Evolutionary conservation across 1,284 basidiomycete species (phyloP).

Genomic region (Lignosus rhinocerotis): DNA sequence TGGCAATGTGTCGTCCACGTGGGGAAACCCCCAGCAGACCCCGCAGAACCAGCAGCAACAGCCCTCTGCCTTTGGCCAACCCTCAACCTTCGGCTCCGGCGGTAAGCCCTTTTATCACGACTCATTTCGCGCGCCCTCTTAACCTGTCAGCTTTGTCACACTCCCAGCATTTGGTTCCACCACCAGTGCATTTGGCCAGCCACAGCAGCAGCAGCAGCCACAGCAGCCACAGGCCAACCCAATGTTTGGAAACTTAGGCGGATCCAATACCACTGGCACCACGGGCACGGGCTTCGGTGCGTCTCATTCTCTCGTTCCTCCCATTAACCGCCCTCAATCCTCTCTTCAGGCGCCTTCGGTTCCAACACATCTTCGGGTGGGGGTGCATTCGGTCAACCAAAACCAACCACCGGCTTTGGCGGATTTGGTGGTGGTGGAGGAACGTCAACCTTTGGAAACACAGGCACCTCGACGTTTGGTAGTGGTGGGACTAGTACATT

Average conservation of each 20-base stretch:
- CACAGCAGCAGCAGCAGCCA: slow-evolving; percentile 34
- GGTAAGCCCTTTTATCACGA: slow-evolving; percentile 37
- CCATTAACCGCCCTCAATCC: background rate
- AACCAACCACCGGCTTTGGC: slow-evolving; percentile 70
- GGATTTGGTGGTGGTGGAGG: slow-evolving; percentile 55
- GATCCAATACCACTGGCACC: slow-evolving; percentile 37
- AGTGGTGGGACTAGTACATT: slow-evolving; percentile 32
- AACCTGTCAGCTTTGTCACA: slow-evolving; percentile 27
- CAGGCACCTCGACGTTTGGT: slow-evolving; percentile 41
- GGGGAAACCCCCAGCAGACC: slow-evolving; percentile 54
- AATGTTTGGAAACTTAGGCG: slow-evolving; percentile 69
- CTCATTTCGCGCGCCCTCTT: slow-evolving; percentile 35
- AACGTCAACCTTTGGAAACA: slow-evolving; percentile 49
- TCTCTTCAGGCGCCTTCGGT: slow-evolving; percentile 51
- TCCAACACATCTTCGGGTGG: slow-evolving; percentile 41
- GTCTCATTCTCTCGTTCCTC: slow-evolving; percentile 29
- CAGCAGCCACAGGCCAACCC: slow-evolving; percentile 65
- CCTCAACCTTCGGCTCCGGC: slow-evolving; percentile 46
- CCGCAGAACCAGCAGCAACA: slow-evolving; percentile 34
- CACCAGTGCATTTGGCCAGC: slow-evolving; percentile 47
- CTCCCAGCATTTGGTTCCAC: slow-evolving; percentile 45
- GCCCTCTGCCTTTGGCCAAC: slow-evolving; percentile 49
- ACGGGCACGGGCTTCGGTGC: slow-evolving; percentile 60
- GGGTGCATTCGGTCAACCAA: slow-evolving; percentile 60
- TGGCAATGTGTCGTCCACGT: slow-evolving; percentile 54